Evolutionary conservation across 108 stramenopile species (phyloP).

Genomic region (Skeletonema costatum): DNA sequence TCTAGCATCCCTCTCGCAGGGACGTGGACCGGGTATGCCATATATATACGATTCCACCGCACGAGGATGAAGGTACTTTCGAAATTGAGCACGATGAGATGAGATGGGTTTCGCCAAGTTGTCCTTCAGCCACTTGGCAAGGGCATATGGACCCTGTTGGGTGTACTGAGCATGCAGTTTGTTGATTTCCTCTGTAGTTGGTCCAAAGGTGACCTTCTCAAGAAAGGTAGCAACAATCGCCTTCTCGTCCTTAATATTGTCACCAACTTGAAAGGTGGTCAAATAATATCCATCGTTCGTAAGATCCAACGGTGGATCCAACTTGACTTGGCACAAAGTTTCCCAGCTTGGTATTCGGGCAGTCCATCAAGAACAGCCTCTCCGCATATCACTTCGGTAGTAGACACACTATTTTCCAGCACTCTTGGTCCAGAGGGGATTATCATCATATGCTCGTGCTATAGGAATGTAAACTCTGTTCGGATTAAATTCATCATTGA

Average conservation of each 20-base stretch:
- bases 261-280: neutral
- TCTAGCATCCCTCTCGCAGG: slow-evolving; percentile 28
- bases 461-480: slow-evolving; percentile 25
- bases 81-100: slow-evolving; percentile 44
- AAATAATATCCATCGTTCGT: slow-evolving; percentile 27
- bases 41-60: slow-evolving; percentile 33
- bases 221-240: neutral
- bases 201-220: neutral
- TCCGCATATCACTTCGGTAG: slow-evolving; percentile 6
- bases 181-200: slow-evolving; percentile 1
- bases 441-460: slow-evolving; percentile 30
- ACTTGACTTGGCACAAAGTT: slow-evolving; percentile 9
- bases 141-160: neutral
- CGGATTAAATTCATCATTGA: neutral
- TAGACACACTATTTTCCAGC: slow-evolving; percentile 15
- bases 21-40: slow-evolving; percentile 28
- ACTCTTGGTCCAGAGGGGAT: slow-evolving; percentile 18
- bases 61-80: slow-evolving; percentile 21
- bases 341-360: neutral
- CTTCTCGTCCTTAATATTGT: neutral
- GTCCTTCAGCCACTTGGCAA: slow-evolving; percentile 24
- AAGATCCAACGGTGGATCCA: slow-evolving; percentile 6
- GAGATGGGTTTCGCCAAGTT: slow-evolving; percentile 8
- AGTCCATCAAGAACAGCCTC: slow-evolving; percentile 2
- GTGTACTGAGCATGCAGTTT: neutral